These are phyloP conservation scores for Colletotrichum navitas DNA, from an alignment of 2,329 filamentous ascomycete species.

Conservation along the genomic window DNA sequence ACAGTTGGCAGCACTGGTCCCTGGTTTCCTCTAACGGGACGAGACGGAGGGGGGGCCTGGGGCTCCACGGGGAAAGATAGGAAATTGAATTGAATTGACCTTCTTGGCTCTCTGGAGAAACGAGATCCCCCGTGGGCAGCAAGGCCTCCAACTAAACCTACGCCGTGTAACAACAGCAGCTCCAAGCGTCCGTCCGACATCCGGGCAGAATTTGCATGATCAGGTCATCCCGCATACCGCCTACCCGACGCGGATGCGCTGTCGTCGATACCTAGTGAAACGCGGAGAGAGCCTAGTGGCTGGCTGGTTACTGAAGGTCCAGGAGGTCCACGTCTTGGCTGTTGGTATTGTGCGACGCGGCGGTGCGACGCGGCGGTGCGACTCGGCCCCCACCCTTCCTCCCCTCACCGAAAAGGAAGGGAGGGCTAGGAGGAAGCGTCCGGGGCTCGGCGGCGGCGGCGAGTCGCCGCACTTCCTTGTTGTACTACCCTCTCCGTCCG, in stretches of 20 bases:
- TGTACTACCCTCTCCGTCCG: neutral
- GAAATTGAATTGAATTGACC: conserved; percentile 13
- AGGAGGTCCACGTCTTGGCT: neutral
- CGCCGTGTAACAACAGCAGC: neutral
- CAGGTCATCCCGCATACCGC: neutral
- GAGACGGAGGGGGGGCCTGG: neutral
- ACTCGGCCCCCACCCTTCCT: neutral
- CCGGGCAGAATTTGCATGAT: neutral
- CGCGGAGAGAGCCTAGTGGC: neutral
- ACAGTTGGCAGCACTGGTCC: conserved; percentile 5
- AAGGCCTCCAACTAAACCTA: neutral
- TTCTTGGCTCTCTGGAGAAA: conserved; percentile 28
- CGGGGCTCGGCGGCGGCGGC: conserved; percentile 3
- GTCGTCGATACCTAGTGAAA: neutral
- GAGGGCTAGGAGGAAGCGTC: neutral
- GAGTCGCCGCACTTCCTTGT: neutral
- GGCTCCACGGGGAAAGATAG: conserved; percentile 31
- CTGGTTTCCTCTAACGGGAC: neutral
- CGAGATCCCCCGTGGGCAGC: conserved; percentile 14
- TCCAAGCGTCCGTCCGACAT: neutral
- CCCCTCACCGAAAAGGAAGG: neutral
- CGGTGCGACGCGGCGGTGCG: neutral
- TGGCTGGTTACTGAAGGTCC: neutral
- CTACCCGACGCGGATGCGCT: neutral
- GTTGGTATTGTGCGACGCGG: neutral